Evolutionary conservation across 768 basidiomycete genomes (phyloP), one percentile per base, ranked within the genome.

Genomic region (Ramaria sp.): DNA sequence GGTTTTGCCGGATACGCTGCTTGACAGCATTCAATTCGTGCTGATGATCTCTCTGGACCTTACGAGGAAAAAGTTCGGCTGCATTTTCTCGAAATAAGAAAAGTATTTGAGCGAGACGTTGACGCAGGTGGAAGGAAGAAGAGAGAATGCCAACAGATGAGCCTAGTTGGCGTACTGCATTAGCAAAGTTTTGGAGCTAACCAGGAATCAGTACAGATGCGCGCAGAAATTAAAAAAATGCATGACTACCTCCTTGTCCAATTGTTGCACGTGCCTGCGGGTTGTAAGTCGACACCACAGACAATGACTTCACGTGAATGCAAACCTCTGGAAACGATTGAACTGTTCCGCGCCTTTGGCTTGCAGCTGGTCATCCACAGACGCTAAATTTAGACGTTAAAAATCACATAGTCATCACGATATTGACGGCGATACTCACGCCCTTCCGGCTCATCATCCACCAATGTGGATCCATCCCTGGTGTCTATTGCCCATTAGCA

Each of bases 71-170:
- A n/a, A 88, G 74, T 60, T 83, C 81, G 17, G 85, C 83, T 1
- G 85, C 84, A 62, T 88, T 89, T 68, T 85, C 81, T 42, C 79
- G 81, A 67, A 86, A 87, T 13, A 89, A 75, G 65, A 78, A 82
- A 7, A 85, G 73, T 7, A 89, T 74, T 61, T 83, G 82, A 3
- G 82, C 78, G 19, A 88, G 73, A 7, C 85, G 78, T 59, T 82
- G 79, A 2, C 87, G 82, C 33, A 89, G 77, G 63, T 82, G 79
- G 66, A 80, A 86, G 0, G 84, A 79, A 12, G 85, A 86, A 13
- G 86, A 85, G 6, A 88, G 74, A 54, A 89, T 85, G 7, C 84
- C 85, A 20, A 87, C 83, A 5, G 85, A 88, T 56, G 83, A 84
- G 24, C 87, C 87, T 0, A 89, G 74, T 64, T 86, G 86, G 38